These are phyloP conservation scores for Apiosordaria backusii DNA, from an alignment of 495 filamentous ascomycete species.

Conservation along the genomic window DNA sequence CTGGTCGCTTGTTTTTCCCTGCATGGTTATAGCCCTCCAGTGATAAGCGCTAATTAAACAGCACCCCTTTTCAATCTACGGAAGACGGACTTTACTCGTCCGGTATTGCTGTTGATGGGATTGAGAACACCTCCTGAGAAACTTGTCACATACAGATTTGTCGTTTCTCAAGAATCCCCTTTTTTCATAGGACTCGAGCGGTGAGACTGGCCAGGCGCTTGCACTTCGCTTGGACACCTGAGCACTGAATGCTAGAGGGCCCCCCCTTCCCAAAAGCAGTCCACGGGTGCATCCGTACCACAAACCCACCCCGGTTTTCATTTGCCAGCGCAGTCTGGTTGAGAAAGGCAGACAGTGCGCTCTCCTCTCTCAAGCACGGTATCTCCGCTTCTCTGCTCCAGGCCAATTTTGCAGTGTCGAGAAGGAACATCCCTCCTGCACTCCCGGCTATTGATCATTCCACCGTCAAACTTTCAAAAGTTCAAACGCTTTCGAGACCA, in stretches of 20 bases:
- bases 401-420: constrained; percentile 5
- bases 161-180: background rate
- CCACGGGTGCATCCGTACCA: background rate
- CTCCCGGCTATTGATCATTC: constrained; percentile 20
- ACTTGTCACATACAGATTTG: background rate
- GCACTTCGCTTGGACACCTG: background rate
- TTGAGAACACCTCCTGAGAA: background rate
- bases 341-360: constrained; percentile 11
- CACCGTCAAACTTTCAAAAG: constrained; percentile 21
- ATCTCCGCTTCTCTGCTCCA: constrained; percentile 2
- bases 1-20: constrained; percentile 1
- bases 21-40: constrained; percentile 3
- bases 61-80: background rate
- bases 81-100: background rate
- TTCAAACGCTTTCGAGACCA: constrained; percentile 35
- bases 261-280: background rate
- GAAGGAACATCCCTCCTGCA: constrained; percentile 12
- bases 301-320: background rate
- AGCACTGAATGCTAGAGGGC: background rate
- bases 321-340: background rate
- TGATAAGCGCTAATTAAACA: constrained; percentile 11
- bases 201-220: background rate
- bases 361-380: constrained; percentile 2
- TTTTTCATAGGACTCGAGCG: background rate
- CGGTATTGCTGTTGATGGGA: background rate